Base-by-base conservation (phyloP, 495 filamentous ascomycete species). In the Bryoglossum gracile region DNA sequence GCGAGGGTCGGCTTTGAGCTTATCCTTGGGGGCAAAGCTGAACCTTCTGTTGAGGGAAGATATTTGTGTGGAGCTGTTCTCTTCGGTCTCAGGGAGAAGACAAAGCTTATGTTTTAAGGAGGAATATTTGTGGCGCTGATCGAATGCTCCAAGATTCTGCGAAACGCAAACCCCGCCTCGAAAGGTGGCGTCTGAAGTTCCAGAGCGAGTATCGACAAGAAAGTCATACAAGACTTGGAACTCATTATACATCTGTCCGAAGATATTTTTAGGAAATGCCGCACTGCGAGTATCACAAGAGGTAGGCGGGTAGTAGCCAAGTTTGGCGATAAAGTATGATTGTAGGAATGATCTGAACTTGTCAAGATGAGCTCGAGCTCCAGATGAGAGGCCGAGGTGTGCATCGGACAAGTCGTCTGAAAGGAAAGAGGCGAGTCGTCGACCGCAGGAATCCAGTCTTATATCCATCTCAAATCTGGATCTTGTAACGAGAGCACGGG, bases 251-350 rank as follows among this genome's bases (percentile, higher is more conserved):
- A 86, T 83, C 14, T 65, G 64, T 19, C 55, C 61, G 55, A 73
- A 78, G 2, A 77, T 58, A 3, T 67, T 56, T 48, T 72, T 71
- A n/a, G 75, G 68, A 50, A 79, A 80, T 9, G 69, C 61, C 11
- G 62, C 52, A 13, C 54, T 62, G 3, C 43, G 30, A 2, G 9
- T 13, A 22, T 67, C 61, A 36, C 52, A 49, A 0, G 59, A 60
- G 3, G 62, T 59, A 3, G 82, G 82, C 1, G 82, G 82, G 60
- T 81, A 86, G 58, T 78, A 81, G 3, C 82, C 81, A 36, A 81
- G 73, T 51, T 75, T 78, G 13, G 66, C 66, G 11, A 76, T 65
- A 59, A 81, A 86, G 53, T 70, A 80, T n/a, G 63, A 62, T 14
- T 77, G 68, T 3, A 86, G 60, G 43, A 83, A 82, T 11, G 71